These are phyloP conservation scores for Piper betle DNA, from an alignment of 164 flowering plant genomes.

Conservation along the genomic window DNA sequence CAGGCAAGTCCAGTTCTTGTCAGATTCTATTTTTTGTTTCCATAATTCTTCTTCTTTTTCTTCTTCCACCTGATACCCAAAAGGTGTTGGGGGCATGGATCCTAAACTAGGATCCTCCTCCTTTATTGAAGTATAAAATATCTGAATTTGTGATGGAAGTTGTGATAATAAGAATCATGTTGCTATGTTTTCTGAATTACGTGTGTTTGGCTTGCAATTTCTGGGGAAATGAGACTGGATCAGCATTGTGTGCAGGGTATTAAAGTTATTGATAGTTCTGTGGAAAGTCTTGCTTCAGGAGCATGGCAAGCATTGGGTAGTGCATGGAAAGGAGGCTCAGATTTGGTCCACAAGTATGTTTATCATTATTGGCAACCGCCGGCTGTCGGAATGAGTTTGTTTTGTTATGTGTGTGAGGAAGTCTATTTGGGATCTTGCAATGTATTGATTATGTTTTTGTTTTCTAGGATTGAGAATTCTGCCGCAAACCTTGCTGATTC, in stretches of 20 bases:
- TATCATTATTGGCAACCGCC: not conserved
- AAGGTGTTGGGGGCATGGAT: too few relatives aligned
- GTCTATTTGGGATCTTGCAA: not conserved
- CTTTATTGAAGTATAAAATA: too few relatives aligned
- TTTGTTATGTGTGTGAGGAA: not conserved
- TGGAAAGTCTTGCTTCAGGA: constrained; percentile 87
- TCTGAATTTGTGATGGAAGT: too few relatives aligned
- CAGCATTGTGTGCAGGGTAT: constrained; percentile 47
- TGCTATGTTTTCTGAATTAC: too few relatives aligned
- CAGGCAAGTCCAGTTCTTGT: too few relatives aligned
- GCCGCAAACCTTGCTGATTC: constrained; percentile 65
- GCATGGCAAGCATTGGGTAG: constrained; percentile 94
- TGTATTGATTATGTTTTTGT: not conserved
- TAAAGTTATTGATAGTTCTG: constrained; percentile 74
- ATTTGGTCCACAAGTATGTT: constrained; percentile 70
- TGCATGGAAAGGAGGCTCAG: constrained; percentile 79
- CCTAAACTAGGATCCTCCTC: too few relatives aligned
- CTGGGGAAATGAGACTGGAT: not conserved
- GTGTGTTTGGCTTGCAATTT: not conserved
- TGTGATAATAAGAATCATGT: too few relatives aligned
- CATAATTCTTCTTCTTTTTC: too few relatives aligned
- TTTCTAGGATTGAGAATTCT: constrained; percentile 71
- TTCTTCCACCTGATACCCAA: too few relatives aligned
- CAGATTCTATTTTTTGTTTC: too few relatives aligned
- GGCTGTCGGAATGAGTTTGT: not conserved